A percentile compares a stretch with the other conserved stretches of the same genome.
Conservation (phyloP, 2,329 filamentous ascomycete genomes). For the Trichoderma endophyticum region DNA sequence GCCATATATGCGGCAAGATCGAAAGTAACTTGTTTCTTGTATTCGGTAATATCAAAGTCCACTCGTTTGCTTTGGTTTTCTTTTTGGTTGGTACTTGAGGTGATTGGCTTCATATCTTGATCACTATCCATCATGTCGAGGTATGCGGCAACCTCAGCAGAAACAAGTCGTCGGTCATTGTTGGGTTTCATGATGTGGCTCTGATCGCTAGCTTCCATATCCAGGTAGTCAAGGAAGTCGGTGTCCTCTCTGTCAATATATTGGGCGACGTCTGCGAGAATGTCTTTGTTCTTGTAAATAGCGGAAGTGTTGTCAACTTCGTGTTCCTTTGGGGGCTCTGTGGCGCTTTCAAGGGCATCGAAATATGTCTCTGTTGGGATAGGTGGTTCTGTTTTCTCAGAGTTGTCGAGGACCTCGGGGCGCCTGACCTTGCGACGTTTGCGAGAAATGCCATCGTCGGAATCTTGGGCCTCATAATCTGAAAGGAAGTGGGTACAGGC, state of each 20-base stretch:
- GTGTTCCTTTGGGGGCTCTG: neutral
- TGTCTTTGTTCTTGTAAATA: neutral
- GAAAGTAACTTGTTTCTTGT: no score
- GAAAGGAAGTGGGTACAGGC: slow-evolving; percentile 18
- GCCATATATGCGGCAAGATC: no score
- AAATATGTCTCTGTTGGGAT: neutral
- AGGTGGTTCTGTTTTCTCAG: neutral
- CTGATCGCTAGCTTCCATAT: neutral
- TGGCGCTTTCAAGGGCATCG: no score
- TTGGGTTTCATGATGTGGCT: no score
- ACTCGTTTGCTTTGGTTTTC: no score
- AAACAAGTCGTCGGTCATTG: no score
- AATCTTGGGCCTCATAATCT: neutral
- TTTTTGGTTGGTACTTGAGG: no score
- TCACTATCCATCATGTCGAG: no score
- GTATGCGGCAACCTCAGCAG: no score
- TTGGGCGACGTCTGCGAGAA: no score
- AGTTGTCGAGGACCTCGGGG: neutral
- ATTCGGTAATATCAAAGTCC: no score
- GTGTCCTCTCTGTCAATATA: neutral
- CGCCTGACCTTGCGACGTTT: slow-evolving; percentile 29
- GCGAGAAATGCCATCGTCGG: slow-evolving; percentile 20
- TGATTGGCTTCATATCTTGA: no score
- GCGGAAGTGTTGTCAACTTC: neutral
- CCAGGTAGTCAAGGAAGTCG: neutral